Percentiles rank a stretch among this genome's conserved stretches.
Conservation (phyloP, 169 alveolate genomes). For the Babesia gibsoni region DNA sequence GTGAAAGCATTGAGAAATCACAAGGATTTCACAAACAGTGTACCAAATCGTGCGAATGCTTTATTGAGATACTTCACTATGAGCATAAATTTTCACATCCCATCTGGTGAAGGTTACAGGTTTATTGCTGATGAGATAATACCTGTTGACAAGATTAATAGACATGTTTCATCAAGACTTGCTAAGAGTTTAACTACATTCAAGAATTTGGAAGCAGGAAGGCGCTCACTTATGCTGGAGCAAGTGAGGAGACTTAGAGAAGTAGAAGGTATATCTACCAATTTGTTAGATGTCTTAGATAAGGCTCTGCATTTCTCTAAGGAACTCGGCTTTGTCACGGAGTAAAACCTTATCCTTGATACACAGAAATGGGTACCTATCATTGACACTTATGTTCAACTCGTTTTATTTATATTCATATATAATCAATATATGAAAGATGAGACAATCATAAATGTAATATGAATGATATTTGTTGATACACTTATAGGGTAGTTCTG, state of each 20-base stretch:
- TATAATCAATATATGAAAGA: too few species aligned
- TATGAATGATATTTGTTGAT: too few species aligned
- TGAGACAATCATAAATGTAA: too few species aligned
- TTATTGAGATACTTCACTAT: slow-evolving; percentile 76
- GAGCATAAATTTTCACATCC: slow-evolving; percentile 72
- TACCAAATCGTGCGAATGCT: slow-evolving; percentile 76
- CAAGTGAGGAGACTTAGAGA: slow-evolving; percentile 64
- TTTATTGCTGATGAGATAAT: slow-evolving; percentile 77
- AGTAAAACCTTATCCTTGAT: too few species aligned
- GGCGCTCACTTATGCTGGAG: slow-evolving; percentile 65
- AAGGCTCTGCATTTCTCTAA: slow-evolving; percentile 48
- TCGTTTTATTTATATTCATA: too few species aligned
- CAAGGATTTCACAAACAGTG: slow-evolving; percentile 67
- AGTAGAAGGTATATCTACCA: slow-evolving; percentile 65
- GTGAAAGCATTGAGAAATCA: slow-evolving; percentile 56
- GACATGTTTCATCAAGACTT: slow-evolving; percentile 75
- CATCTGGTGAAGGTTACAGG: slow-evolving; percentile 79
- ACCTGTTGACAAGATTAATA: slow-evolving; percentile 72
- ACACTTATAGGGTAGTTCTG: too few species aligned
- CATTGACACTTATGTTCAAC: too few species aligned
- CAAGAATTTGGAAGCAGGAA: slow-evolving; percentile 65
- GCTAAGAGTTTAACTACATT: slow-evolving; percentile 65
- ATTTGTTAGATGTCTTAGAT: slow-evolving; percentile 68
- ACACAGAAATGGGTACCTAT: too few species aligned
- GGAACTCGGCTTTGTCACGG: slow-evolving; percentile 3